Evolutionary conservation across 2,329 filamentous ascomycete species (phyloP), one percentile per base, ranked within the genome.

Genomic region (Monosporascus sp.): DNA sequence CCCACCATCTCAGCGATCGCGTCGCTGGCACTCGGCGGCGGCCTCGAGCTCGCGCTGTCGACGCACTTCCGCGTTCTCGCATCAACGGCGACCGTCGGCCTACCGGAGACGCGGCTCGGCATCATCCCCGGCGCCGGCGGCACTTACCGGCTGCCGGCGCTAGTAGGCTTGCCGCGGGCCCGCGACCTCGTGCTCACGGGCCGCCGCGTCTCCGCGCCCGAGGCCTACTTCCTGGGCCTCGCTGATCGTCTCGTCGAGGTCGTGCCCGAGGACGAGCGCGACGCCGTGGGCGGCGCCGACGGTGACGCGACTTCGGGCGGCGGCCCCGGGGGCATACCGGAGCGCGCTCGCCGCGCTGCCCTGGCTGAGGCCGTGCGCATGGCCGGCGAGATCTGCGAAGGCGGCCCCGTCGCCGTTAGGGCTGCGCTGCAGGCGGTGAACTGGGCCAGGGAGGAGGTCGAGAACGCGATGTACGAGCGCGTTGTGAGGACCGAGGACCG

Each of bases 41-140:
- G 94, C 47, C 85, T 99, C 59, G 94, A 99, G 74, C 83, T 99
- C 51, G 93, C 91, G 2, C 84, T 99, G 7, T 86, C 88, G 61
- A 96, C 93, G 1, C 86, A 94, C 71, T 85, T 99, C 72, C 90
- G 94, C 60, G 87, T 99, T 50, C 86, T 97, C 60, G 82, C 86
- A 35, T 91, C 89, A 40, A 88, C 86, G 37, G 88, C 91, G 17
- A 75, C 79, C 24, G 84, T 99, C 52, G 92, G 85, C 0, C 82
- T 97, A 5, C 94, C 94, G 1, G 94, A 99, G 70, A 97, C 94
- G 1, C 81, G 92, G 2, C 81, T 99, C 2, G 94, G 88, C 52
- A 99, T 99, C 68, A 88, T 99, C 59, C 94, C 94, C 3, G 94
- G 94, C 55, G 94, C 93, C 2, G 94, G 94, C 44, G 94, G 93